These are phyloP conservation scores for Dionaea muscipula DNA, from an alignment of 179 eudicot species.

Conservation along the genomic window DNA sequence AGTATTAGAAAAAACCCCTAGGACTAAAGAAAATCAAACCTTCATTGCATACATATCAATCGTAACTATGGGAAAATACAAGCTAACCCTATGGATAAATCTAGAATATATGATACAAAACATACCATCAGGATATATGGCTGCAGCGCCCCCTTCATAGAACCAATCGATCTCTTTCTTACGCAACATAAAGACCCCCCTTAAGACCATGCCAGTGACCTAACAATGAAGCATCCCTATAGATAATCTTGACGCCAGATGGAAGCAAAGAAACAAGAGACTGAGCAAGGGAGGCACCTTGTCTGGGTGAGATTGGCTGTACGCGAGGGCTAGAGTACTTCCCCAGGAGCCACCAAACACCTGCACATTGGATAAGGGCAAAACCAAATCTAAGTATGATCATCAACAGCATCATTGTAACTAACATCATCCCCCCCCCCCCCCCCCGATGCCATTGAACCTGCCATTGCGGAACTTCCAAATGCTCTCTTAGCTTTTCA, in stretches of 20 bases:
- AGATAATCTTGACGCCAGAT: neutral
- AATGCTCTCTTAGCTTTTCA: slow-evolving; percentile 78
- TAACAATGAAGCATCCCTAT: slow-evolving; percentile 1
- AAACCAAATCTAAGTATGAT: neutral
- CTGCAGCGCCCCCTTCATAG: slow-evolving; percentile 98
- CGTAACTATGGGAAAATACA: no score
- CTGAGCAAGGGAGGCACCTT: slow-evolving; percentile 28
- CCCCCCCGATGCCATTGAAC: slow-evolving; percentile 24
- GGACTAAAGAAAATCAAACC: no score
- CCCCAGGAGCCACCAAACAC: slow-evolving; percentile 99
- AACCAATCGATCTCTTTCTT: slow-evolving; percentile 99
- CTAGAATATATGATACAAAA: neutral
- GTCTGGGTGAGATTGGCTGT: slow-evolving; percentile 87
- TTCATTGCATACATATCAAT: no score
- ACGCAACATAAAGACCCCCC: slow-evolving; percentile 91
- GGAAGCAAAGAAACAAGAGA: slow-evolving; percentile 6
- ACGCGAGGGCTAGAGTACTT: slow-evolving; percentile 91
- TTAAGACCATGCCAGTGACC: slow-evolving; percentile 88
- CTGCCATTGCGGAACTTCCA: slow-evolving; percentile 95
- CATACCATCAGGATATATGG: slow-evolving; percentile 87
- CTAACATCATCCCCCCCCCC: neutral
- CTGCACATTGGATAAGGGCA: slow-evolving; percentile 25
- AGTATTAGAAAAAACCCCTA: no score
- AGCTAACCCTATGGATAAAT: no score
- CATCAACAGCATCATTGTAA: neutral